These are phyloP conservation scores for Penicillium silybi DNA, from an alignment of 495 filamentous ascomycete species.

Conservation along the genomic window DNA sequence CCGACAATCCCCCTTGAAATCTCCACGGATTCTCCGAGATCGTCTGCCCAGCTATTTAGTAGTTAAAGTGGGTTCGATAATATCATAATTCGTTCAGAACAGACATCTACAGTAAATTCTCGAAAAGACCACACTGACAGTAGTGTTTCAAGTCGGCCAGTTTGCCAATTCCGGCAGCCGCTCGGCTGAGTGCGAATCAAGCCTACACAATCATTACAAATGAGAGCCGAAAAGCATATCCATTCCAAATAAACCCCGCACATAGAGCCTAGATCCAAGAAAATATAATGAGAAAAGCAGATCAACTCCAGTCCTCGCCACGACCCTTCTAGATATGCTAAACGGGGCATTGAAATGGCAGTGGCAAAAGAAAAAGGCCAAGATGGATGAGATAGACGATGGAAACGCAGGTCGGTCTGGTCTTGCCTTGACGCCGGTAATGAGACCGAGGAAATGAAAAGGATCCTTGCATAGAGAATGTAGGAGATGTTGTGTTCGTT, in stretches of 20 bases:
- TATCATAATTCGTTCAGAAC: background rate
- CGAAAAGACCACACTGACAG: background rate
- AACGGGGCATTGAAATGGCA: background rate
- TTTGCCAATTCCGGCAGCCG: too few species aligned
- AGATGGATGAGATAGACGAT: background rate
- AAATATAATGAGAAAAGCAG: background rate
- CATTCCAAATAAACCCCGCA: background rate
- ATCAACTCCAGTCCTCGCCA: slow-evolving; percentile 10
- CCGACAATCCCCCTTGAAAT: slow-evolving; percentile 3
- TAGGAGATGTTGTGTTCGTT: background rate
- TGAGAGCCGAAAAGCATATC: background rate
- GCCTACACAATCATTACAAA: too few species aligned
- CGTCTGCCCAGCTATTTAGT: background rate
- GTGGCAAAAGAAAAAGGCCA: background rate
- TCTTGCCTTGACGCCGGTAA: slow-evolving; percentile 9
- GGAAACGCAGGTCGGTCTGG: slow-evolving; percentile 6
- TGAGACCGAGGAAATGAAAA: background rate
- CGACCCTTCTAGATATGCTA: slow-evolving; percentile 16
- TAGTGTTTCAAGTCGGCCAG: too few species aligned
- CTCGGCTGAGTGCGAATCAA: too few species aligned
- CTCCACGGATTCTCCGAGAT: slow-evolving; percentile 8
- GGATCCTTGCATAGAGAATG: background rate
- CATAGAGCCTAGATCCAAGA: background rate
- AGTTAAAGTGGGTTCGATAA: background rate
- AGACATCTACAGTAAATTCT: background rate